Percentiles rank a stretch among this genome's conserved stretches.
phyloP scores from a whole-genome alignment of 768 basidiomycete genomes.

The Galerina marginata region DNA sequence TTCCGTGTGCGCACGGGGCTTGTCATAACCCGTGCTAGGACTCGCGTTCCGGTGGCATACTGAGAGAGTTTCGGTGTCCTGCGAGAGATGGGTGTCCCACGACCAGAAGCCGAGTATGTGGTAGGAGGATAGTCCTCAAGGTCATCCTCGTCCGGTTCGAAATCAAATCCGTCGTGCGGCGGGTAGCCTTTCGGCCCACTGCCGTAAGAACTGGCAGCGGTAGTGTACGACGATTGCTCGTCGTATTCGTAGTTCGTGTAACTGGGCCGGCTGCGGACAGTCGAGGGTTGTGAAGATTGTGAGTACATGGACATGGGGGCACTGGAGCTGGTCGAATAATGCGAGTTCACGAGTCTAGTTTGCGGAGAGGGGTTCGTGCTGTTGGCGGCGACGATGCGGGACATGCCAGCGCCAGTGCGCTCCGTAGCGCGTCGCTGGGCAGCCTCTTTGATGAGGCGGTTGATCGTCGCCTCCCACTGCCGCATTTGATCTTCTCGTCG shows the following conservation, averaged over 20 bases:
- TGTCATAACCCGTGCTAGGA: slow-evolving; percentile 49
- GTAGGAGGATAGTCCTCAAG: slow-evolving; percentile 75
- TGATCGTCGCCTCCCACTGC: slow-evolving; percentile 92
- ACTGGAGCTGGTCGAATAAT: slow-evolving; percentile 27
- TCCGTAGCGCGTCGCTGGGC: slow-evolving; percentile 74
- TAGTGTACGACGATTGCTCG: slow-evolving; percentile 38
- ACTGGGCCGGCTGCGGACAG: slow-evolving; percentile 33
- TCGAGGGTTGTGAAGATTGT: slow-evolving; percentile 30
- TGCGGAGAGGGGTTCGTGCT: slow-evolving; percentile 51
- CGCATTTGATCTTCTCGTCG: slow-evolving; percentile 89
- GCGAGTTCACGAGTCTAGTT: slow-evolving; percentile 37
- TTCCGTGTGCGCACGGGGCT: slow-evolving; percentile 73
- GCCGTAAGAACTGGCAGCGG: slow-evolving; percentile 32
- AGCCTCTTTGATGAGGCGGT: slow-evolving; percentile 81
- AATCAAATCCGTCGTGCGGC: slow-evolving; percentile 71
- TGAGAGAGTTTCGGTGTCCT: slow-evolving; percentile 58
- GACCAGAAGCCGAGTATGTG: slow-evolving; percentile 57
- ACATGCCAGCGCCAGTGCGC: slow-evolving; percentile 47
- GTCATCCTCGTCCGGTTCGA: slow-evolving; percentile 75
- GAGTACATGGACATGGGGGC: slow-evolving; percentile 38
- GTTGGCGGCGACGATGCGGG: slow-evolving; percentile 56
- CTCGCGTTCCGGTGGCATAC: slow-evolving; percentile 65
- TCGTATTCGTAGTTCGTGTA: slow-evolving; percentile 34
- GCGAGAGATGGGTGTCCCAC: slow-evolving; percentile 74
- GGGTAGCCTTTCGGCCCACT: slow-evolving; percentile 61